Base-by-base conservation (phyloP, 2,329 filamentous ascomycete genomes). In the Pezicula radicicola region DNA sequence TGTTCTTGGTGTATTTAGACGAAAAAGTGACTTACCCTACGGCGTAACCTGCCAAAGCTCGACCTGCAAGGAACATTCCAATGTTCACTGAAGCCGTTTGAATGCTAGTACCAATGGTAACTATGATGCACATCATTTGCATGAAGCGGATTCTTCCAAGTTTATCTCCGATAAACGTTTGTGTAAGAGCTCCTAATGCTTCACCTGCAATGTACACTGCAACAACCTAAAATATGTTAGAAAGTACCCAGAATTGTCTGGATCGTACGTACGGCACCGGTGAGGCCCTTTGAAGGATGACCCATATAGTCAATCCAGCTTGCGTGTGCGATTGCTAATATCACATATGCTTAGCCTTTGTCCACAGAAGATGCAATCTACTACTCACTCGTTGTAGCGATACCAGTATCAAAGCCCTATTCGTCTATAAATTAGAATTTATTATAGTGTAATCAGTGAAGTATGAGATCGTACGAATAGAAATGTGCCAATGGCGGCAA, bases 251-350 rank as follows among this genome's bases (percentile, higher is more conserved):
- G 21, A 49, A 36, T 46, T 46, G 36, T 21, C 30, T 41, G 33
- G 28, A 61, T 64, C 42, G 35, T 21, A 53, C 53, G 54, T 63
- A 77, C 75, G 21, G 77, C 75, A 49, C 80, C 80, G 2, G 78
- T 83, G 15, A 83, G 63, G 4, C 73, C 78, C 56, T 77, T 70
- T 3, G 76, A 79, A 2, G 80, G 80, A 46, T 79, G 61, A 12
- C 71, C 50, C 79, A 84, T 83, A 63, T 83, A 84, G 41, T 78
- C 71, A 42, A 79, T 75, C 79, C 79, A 84, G 60, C 78, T 81
- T 58, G 78, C 61, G 60, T 84, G 80, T 3, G 80, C 79, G 51
- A 84, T 84, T 18, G 80, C 75, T 77, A 50, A 46, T 9, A 28
- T 43, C 37, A 18, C 19, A 19, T 46, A 8, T 16, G 13, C 36